phyloP scores from a whole-genome alignment of 495 filamentous ascomycete species.

The Penicillium lividum region DNA sequence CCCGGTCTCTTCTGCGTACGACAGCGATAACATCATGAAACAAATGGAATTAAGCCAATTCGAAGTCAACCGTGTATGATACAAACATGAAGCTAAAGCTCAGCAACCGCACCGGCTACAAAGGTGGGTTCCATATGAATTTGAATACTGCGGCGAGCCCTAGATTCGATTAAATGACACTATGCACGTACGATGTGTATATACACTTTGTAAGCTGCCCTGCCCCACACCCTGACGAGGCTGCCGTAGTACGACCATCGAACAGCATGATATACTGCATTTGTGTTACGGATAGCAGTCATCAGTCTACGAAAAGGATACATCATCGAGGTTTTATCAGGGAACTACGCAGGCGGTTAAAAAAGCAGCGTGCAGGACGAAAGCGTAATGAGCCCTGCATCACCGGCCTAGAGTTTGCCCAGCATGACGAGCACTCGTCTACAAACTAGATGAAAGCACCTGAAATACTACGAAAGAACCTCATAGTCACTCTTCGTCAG shows the following conservation, averaged over 20 bases:
- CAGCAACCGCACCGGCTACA: background rate
- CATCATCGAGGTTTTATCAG: background rate
- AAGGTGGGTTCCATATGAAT: background rate
- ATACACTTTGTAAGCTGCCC: background rate
- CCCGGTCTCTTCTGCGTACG: background rate
- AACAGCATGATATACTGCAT: constrained; percentile 2
- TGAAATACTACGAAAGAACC: constrained; percentile 4
- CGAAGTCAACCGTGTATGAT: constrained; percentile 3
- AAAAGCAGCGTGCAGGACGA: background rate
- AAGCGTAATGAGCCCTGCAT: background rate
- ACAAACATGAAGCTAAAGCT: constrained; percentile 2
- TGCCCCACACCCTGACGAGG: background rate
- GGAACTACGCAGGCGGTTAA: background rate
- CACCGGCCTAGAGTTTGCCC: no score
- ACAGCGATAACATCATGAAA: constrained; percentile 2
- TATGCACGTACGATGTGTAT: background rate
- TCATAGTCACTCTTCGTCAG: constrained; percentile 1
- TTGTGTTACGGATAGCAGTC: background rate
- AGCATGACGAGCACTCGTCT: background rate
- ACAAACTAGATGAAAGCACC: background rate
- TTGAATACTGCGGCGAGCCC: background rate
- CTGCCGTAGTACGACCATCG: constrained; percentile 1
- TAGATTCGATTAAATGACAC: constrained; percentile 4
- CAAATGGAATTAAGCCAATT: background rate
- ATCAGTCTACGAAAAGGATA: background rate